phyloP scores from a whole-genome alignment of 495 filamentous ascomycete species.

The Neurospora africana region DNA sequence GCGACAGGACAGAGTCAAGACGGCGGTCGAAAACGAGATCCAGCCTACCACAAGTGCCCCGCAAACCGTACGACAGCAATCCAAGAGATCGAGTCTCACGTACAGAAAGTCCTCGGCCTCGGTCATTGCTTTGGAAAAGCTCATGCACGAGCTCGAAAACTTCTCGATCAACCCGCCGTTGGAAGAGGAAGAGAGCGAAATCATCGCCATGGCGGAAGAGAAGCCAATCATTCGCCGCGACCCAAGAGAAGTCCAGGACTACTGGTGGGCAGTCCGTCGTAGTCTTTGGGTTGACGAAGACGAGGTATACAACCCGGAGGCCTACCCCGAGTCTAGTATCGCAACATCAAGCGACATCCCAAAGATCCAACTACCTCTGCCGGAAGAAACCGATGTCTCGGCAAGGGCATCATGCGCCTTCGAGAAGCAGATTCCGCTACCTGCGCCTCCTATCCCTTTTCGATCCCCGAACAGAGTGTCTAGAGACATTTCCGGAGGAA shows the following conservation, averaged over 20 bases:
- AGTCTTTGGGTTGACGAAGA: constrained; percentile 13
- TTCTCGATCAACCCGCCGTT: neutral
- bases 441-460: neutral
- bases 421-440: neutral
- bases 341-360: neutral
- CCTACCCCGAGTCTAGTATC: neutral
- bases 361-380: neutral
- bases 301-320: neutral
- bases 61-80: neutral
- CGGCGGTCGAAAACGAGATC: neutral
- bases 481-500: too few species aligned
- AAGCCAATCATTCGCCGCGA: neutral
- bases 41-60: neutral
- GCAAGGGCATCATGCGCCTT: neutral
- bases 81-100: neutral
- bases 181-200: neutral
- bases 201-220: neutral
- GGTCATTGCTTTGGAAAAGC: neutral
- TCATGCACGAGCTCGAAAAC: constrained; percentile 1
- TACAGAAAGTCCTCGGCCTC: constrained; percentile 1
- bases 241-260: constrained; percentile 7
- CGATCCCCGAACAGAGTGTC: neutral
- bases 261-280: constrained; percentile 10
- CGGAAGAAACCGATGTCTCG: neutral
- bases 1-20: neutral